Percentiles rank a stretch among this genome's conserved stretches.
Evolutionary conservation across 805 yeast species (phyloP).

Genomic region (Saccharomycopsis microspora): DNA sequence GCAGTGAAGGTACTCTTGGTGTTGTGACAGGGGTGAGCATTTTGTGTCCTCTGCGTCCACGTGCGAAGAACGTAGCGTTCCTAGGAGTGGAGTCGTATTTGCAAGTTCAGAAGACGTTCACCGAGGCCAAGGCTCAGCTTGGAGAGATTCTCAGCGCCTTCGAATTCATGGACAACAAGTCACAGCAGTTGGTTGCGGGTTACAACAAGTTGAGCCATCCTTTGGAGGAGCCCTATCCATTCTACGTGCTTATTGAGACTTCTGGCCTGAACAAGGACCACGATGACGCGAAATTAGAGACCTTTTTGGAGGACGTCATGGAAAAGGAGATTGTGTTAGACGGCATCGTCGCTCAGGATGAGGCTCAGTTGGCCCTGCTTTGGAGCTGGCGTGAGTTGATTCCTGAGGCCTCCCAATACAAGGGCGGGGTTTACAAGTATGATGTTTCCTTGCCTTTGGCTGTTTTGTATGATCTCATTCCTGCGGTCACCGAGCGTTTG

Average conservation of each 20-base stretch:
- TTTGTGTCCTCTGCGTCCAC: constrained; percentile 82
- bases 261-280: constrained; percentile 93
- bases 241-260: constrained; percentile 86
- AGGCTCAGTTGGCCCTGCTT: constrained; percentile 66
- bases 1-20: constrained; percentile 90
- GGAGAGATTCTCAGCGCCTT: constrained; percentile 85
- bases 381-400: constrained; percentile 97
- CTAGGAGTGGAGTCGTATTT: constrained; percentile 74
- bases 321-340: constrained; percentile 78
- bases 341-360: constrained; percentile 95
- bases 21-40: constrained; percentile 83
- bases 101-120: constrained; percentile 74
- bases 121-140: constrained; percentile 64
- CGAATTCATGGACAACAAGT: constrained; percentile 80
- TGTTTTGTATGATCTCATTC: constrained; percentile 73
- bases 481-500: constrained; percentile 58
- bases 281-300: constrained; percentile 81
- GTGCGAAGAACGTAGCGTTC: constrained; percentile 77
- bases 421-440: constrained; percentile 94
- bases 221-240: constrained; percentile 73
- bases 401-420: constrained; percentile 76
- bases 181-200: constrained; percentile 51
- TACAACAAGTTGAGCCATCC: constrained; percentile 61
- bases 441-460: constrained; percentile 87
- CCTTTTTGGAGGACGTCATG: constrained; percentile 75